Base-by-base conservation (phyloP, 2,329 filamentous ascomycete genomes). In the Xylaria sp. region DNA sequence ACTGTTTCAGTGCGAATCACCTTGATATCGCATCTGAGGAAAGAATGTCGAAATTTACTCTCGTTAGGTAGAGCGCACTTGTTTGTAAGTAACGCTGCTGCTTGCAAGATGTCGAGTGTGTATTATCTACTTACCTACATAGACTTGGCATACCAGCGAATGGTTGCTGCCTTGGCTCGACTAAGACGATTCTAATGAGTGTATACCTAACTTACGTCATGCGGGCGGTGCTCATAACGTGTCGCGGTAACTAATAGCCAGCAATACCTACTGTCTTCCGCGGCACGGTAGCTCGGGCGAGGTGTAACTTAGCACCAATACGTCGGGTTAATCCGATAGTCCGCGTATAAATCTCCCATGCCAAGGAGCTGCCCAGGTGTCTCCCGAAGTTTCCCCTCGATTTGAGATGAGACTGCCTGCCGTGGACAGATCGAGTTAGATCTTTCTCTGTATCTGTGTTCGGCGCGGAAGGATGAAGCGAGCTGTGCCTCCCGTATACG, bases 401-500 rank as follows among this genome's bases (percentile, higher is more conserved):
- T 57, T 61, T 53, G 58, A 57, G 51, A 57, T 61, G 21, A 48
- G 27, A 60, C 27, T 54, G 51, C 51, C 51, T 36, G 42, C 61
- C 53, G 45, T 64, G 61, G 34, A 14, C 55, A 64, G 39, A 50
- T 32, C 12, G 3, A 55, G 24, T 34, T 36, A 45, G 55, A 63
- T 27, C 45, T 17, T n/a, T n/a, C 9, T n/a, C 19, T 48, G 24
- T 39, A 53, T 53, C 54, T 54, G 32, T 14, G 54, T 54, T 48
- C 54, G 34, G 30, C n/a, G 14, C 55, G 63, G 45, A 53, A 32
- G 64, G 64, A 61, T 30, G 53, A 67, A 61, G 64, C 67, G 64
- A 55, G 45, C 59, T 69, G 67, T 61, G 67, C 67, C 36, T 67
- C 24, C 56, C 67, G 64, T 69, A 61, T 68, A 61, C 27, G 53